Conservation (phyloP, 1,284 basidiomycete species). For the Trichosporon sp. region DNA sequence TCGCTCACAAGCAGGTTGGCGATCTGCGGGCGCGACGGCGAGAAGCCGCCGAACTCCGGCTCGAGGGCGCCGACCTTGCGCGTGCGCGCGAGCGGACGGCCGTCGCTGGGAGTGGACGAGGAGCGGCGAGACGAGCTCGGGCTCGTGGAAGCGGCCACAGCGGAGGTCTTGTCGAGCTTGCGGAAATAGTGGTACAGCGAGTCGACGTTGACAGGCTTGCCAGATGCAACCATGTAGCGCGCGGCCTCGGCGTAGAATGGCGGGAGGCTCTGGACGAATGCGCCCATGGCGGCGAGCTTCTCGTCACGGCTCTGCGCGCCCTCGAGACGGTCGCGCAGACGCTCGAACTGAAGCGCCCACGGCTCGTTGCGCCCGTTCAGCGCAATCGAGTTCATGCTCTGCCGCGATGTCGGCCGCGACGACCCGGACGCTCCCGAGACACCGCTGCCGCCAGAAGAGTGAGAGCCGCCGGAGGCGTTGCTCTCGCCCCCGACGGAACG, state of each 20-base stretch:
- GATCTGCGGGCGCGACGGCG: slow-evolving; percentile 16
- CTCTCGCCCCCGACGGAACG: background rate
- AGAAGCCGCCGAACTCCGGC: slow-evolving; percentile 13
- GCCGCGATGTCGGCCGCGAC: background rate
- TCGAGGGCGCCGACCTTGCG: background rate
- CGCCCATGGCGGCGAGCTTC: background rate
- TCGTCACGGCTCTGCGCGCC: slow-evolving; percentile 5
- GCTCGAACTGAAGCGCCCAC: background rate
- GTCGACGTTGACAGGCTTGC: slow-evolving; percentile 16
- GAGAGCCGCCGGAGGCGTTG: background rate
- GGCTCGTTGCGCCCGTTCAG: background rate
- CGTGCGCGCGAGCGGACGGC: background rate
- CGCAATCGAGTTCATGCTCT: background rate
- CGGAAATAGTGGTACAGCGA: slow-evolving; percentile 13
- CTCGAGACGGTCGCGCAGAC: slow-evolving; percentile 8
- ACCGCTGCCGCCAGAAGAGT: background rate
- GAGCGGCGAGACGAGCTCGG: background rate
- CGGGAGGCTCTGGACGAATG: slow-evolving; percentile 13
- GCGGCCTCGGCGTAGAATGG: slow-evolving; percentile 14
- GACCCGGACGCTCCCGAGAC: background rate
- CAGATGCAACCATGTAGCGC: background rate
- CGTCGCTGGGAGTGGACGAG: background rate
- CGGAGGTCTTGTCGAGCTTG: slow-evolving; percentile 14
- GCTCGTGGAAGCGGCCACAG: background rate
- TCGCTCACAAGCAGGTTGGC: slow-evolving; percentile 8